Percentiles rank a stretch among this genome's conserved stretches.
phyloP scores from a whole-genome alignment of 2,329 filamentous ascomycete species.

The Neocatenulostroma microsporum region DNA sequence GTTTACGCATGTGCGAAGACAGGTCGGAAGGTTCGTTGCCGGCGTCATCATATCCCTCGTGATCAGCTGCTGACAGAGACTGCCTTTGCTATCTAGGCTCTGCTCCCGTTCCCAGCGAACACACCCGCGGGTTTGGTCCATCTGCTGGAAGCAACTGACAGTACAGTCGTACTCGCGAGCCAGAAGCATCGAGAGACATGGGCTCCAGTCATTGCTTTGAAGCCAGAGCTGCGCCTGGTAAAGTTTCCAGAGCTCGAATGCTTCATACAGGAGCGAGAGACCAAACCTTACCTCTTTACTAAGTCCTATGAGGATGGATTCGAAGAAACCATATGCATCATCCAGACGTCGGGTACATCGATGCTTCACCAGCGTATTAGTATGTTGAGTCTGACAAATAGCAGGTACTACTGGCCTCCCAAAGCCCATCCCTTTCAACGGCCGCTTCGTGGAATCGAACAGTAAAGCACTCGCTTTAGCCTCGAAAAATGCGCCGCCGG shows the following conservation, averaged over 20 bases:
- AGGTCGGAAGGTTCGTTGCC: constrained; percentile 4
- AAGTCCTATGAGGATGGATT: no score
- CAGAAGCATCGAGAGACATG: constrained; percentile 3
- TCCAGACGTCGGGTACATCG: no score
- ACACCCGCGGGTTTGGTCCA: constrained; percentile 9
- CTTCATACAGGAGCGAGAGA: background rate
- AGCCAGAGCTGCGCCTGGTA: constrained; percentile 1
- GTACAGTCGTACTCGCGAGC: constrained; percentile 4
- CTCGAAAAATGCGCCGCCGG: background rate
- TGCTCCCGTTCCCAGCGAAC: constrained; percentile 5
- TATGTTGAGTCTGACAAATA: no score
- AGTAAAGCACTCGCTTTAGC: background rate
- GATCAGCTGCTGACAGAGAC: no score
- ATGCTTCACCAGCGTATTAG: no score
- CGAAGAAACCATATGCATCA: no score
- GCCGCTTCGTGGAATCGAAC: background rate
- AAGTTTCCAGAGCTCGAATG: constrained; percentile 7
- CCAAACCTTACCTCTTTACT: constrained; percentile 2
- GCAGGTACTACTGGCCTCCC: constrained; percentile 13
- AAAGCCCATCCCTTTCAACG: constrained; percentile 7
- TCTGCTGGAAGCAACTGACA: constrained; percentile 7
- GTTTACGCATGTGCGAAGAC: constrained; percentile 10
- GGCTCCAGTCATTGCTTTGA: constrained; percentile 1
- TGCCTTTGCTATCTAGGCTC: no score
- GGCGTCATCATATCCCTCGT: constrained; percentile 6